These are phyloP conservation scores for Boletellus ananas DNA, from an alignment of 768 basidiomycete genomes.

Conservation along the genomic window DNA sequence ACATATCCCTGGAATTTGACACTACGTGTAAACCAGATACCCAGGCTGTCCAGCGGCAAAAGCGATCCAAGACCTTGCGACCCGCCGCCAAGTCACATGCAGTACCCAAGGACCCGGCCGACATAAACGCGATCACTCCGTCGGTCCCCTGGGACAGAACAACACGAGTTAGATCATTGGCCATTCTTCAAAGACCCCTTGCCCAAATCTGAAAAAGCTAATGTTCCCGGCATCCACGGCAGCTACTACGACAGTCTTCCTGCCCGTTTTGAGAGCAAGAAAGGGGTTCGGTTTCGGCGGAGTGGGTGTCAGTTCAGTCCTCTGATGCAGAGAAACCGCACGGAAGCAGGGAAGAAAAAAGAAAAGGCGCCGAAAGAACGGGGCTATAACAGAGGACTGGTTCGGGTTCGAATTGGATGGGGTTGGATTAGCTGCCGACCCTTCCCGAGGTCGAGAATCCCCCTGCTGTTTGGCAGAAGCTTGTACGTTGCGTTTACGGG, in stretches of 20 bases:
- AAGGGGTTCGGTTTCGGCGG: constrained; percentile 65
- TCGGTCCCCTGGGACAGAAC: no score
- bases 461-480: constrained; percentile 2
- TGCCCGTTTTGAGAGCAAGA: constrained; percentile 75
- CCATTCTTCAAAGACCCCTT: constrained; percentile 83
- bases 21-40: no score
- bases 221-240: constrained; percentile 85
- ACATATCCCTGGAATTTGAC: no score
- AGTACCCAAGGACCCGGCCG: no score
- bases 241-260: constrained; percentile 79
- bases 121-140: no score
- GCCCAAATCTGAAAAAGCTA: constrained; percentile 84
- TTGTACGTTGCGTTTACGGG: constrained; percentile 36
- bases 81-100: no score
- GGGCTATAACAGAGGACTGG: neutral
- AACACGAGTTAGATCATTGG: constrained; percentile 47
- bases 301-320: constrained; percentile 27
- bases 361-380: constrained; percentile 2
- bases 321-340: constrained; percentile 3
- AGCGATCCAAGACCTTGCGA: no score
- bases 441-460: constrained; percentile 1
- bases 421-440: neutral
- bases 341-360: constrained; percentile 6
- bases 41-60: no score
- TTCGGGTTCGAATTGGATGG: neutral